Evolutionary conservation across 2,329 filamentous ascomycete genomes (phyloP), one percentile per base, ranked within the genome.

Genomic region (Lachnellula suecica): DNA sequence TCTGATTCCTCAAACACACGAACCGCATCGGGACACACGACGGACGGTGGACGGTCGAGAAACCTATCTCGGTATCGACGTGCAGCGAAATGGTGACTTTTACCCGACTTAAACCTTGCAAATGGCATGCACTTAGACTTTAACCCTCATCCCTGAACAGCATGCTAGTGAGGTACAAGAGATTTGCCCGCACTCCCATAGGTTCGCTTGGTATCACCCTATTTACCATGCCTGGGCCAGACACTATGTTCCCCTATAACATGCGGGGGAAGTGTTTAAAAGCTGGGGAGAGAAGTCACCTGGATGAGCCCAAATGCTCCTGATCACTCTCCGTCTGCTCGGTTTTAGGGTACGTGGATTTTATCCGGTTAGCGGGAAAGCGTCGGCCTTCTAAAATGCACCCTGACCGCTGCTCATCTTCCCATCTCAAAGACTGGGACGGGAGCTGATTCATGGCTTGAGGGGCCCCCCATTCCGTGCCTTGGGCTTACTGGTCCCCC

Each of bases 391-490:
- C 47, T 44, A 13, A 31, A 31, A 27, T 47, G 31, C 50, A 34
- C 51, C 46, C 51, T 31, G 31, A 25, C 25, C 17, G 20, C 25
- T 34, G 43, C 7, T 22, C 17, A 45, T 29, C 24, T 37, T 20
- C 29, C 17, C n/a, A 40, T 20, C 20, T 22, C 24, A 27, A 53
- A 37, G 41, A n/a, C n/a, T n/a, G 47, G 47, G 37, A 51, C 44
- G 52, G 47, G 44, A 51, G 29, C 47, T 51, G 52, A 54, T 54
- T 54, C 52, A 54, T 44, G 52, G 52, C 52, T 54, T 54, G 43
- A 47, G 17, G 37, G 17, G 22, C 35, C 42, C 44, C 38, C 35
- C 15, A 44, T 49, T 45, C 52, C 52, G 38, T 51, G 24, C 52
- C 48, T 31, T 15, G n/a, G 17, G 47, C 52, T 51, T 20, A 54